phyloP scores from a whole-genome alignment of 2,329 filamentous ascomycete species.

The Curvularia lunata region DNA sequence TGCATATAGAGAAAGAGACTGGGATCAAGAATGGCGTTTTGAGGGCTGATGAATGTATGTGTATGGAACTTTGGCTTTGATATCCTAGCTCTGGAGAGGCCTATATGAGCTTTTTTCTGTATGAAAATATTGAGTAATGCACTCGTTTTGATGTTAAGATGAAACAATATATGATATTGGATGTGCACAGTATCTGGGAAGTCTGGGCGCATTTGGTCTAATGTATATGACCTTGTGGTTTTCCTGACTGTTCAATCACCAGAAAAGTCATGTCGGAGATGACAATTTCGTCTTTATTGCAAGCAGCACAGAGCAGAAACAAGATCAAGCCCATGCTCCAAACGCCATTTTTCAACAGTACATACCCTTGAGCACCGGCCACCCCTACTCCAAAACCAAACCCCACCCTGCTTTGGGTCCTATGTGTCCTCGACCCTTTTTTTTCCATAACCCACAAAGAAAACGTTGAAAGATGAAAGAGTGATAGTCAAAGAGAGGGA shows the following conservation, averaged over 20 bases:
- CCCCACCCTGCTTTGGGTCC: neutral
- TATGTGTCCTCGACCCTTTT: neutral
- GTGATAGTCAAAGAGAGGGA: neutral
- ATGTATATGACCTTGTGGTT: too few species aligned
- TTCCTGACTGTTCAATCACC: neutral
- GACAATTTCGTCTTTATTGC: neutral
- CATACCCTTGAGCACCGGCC: neutral
- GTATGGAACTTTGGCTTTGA: slow-evolving; percentile 5
- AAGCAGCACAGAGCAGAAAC: neutral
- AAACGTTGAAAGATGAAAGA: neutral
- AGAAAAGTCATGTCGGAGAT: neutral
- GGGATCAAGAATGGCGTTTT: slow-evolving; percentile 9
- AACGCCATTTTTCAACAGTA: neutral
- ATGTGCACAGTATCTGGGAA: neutral
- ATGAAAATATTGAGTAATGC: slow-evolving; percentile 7
- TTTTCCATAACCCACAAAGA: neutral
- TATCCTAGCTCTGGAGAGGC: slow-evolving; percentile 10
- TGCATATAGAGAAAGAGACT: neutral
- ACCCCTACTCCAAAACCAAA: neutral
- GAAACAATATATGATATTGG: neutral
- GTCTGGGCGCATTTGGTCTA: too few species aligned
- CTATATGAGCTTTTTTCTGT: slow-evolving; percentile 1
- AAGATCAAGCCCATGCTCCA: neutral
- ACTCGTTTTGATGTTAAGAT: slow-evolving; percentile 3
- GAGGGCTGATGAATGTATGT: neutral